Base-by-base conservation (phyloP, 805 yeast genomes). In the Ogataea pignaliae region DNA sequence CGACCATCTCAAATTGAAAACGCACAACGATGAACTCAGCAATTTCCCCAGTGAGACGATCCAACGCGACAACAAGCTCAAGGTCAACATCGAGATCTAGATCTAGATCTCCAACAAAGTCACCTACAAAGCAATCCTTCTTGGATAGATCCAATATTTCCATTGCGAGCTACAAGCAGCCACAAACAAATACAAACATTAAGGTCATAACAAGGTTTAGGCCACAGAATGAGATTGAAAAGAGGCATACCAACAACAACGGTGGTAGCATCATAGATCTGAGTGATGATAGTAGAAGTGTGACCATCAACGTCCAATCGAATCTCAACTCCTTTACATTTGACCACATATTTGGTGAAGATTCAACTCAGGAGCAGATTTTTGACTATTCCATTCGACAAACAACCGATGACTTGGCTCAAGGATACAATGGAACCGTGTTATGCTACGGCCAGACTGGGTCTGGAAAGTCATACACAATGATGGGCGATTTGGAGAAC, bases 391-490 rank as follows among this genome's bases (percentile, higher is more conserved):
- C 86, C 0, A 74, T 85, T 5, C 57, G 66, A 34, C 78, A 78
- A 34, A 81, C 87, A 0, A 83, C 88, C 3, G 80, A 78, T 35
- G 91, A 85, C 48, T 70, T 87, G 29, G 72, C 84, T 45, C 70
- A 72, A 29, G 97, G 97, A 0, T 63, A 64, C n/a, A 65, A 68
- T 14, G 61, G 62, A 4, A 59, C 70, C 2, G 58, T 64, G 7
- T 42, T 55, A 29, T 50, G 70, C 65, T 89, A 89, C 64, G 97
- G 97, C 5, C 95, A 88, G 60, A 88, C 95, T 0, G 90, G 86
- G 1, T 75, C 93, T 0, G 96, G 96, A 1, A 87, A 87, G 56
- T 81, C 95, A 0, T 82, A 77, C 63, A 88, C 95, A 1, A 86
- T 87, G 93, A 76, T 87, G 65, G 85, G 87, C 0, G 51, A 70